Percentiles rank a stretch among this genome's conserved stretches.
Evolutionary conservation across 2,329 filamentous ascomycete species (phyloP).

Genomic region (Beauveria varroae): DNA sequence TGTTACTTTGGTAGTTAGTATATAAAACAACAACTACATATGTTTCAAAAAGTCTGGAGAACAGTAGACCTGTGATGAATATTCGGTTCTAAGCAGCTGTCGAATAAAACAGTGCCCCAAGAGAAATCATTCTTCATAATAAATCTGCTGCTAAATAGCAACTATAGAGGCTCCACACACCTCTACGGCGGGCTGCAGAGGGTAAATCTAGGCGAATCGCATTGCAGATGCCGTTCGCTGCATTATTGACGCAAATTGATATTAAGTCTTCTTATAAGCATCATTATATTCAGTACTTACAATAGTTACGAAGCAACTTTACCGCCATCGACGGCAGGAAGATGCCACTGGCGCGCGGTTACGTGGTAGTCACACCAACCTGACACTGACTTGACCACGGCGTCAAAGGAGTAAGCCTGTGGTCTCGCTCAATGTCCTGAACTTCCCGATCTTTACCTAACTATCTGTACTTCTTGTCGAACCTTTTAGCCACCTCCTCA

Average conservation of each 20-base stretch:
- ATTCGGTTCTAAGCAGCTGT: no score
- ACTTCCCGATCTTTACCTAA: conserved; percentile 43
- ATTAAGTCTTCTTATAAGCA: no score
- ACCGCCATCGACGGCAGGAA: conserved; percentile 48
- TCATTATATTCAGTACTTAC: no score
- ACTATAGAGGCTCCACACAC: conserved; percentile 43
- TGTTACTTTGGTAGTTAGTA: neutral
- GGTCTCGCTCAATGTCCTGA: conserved; percentile 51
- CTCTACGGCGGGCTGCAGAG: conserved; percentile 50
- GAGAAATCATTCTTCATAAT: accelerated
- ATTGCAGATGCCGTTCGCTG: conserved; percentile 50
- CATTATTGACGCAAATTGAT: conserved; percentile 39
- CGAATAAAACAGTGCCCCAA: neutral
- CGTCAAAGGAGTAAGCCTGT: conserved; percentile 45
- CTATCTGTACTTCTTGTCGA: conserved; percentile 47
- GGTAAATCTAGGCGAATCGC: conserved; percentile 48
- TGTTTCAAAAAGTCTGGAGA: neutral
- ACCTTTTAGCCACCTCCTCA: neutral
- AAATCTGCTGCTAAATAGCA: conserved; percentile 14
- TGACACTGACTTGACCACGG: conserved; percentile 57
- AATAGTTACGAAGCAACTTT: conserved; percentile 30
- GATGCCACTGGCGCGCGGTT: conserved; percentile 43
- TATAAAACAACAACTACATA: neutral
- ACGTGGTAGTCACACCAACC: conserved; percentile 49
- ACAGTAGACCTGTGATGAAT: neutral